Conservation (phyloP, 768 basidiomycete genomes). For the Mrakia blollopis region DNA sequence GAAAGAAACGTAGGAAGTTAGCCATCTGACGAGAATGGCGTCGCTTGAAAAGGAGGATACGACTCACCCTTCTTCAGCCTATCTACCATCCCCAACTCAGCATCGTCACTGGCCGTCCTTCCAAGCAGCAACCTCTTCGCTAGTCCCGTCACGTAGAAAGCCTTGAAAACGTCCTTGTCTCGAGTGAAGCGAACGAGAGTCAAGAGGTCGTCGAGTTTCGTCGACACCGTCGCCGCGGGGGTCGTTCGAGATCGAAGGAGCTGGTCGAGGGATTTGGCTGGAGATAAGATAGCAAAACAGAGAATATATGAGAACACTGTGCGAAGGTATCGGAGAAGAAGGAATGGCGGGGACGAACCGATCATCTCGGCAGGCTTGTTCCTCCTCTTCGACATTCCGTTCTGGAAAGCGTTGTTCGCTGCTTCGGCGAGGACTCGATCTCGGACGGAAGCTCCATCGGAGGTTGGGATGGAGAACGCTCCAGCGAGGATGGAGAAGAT, state of each 20-base stretch:
- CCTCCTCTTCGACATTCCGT: conserved; percentile 64
- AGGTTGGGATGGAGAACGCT: conserved; percentile 12
- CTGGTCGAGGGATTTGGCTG: conserved; percentile 79
- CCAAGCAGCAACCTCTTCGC: conserved; percentile 83
- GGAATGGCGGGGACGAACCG: conserved; percentile 29
- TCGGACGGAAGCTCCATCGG: conserved; percentile 2
- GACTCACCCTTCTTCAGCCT: conserved; percentile 74
- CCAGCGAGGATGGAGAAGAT: conserved; percentile 12
- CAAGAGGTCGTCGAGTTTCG: conserved; percentile 61
- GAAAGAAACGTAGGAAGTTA: too few species aligned
- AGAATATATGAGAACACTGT: background rate
- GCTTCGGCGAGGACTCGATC: conserved; percentile 21
- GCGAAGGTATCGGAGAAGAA: background rate
- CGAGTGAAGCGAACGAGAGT: conserved; percentile 78
- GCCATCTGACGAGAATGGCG: background rate
- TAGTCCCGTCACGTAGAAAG: conserved; percentile 80
- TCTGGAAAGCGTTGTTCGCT: conserved; percentile 56
- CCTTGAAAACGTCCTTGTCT: conserved; percentile 56
- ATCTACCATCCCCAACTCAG: conserved; percentile 76
- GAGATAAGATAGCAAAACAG: background rate
- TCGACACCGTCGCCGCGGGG: conserved; percentile 52
- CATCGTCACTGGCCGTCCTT: conserved; percentile 77
- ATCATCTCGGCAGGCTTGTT: conserved; percentile 89
- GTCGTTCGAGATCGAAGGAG: conserved; percentile 69
- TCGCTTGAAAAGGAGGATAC: background rate